phyloP scores from a whole-genome alignment of 768 basidiomycete genomes.

The Leccinum uliginosum region DNA sequence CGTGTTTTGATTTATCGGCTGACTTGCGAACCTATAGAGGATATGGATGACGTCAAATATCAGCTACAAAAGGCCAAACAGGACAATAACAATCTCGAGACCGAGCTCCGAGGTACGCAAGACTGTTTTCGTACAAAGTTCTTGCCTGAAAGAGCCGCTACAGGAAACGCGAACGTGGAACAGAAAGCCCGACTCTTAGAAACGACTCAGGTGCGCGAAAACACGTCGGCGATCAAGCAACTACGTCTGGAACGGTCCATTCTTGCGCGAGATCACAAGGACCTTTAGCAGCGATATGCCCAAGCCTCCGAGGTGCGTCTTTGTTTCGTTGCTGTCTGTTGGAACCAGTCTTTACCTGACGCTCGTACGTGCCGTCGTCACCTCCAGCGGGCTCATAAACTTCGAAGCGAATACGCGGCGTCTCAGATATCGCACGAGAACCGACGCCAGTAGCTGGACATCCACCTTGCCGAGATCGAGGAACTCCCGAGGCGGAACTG shows the following conservation, averaged over 20 bases:
- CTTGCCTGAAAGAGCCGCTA: not conserved
- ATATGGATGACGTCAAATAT: conserved; percentile 72
- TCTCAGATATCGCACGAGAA: conserved; percentile 68
- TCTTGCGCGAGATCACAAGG: conserved; percentile 63
- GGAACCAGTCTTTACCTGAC: not conserved
- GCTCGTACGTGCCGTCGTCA: not conserved
- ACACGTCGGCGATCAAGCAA: conserved; percentile 64
- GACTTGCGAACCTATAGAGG: conserved; percentile 43
- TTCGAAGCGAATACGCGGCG: conserved; percentile 56
- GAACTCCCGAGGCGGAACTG: conserved; percentile 76
- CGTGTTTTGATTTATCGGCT: not conserved
- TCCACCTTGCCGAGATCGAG: conserved; percentile 67
- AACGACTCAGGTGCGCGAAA: conserved; percentile 60
- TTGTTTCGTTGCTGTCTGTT: not conserved
- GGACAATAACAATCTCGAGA: conserved; percentile 70
- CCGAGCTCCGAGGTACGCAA: conserved; percentile 62
- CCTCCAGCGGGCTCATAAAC: conserved; percentile 56
- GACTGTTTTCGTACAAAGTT: not conserved
- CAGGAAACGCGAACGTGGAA: conserved; percentile 66
- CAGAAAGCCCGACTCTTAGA: conserved; percentile 71
- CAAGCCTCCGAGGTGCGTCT: not conserved
- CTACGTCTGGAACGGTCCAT: conserved; percentile 73
- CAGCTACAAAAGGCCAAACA: conserved; percentile 68
- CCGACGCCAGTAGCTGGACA: conserved; percentile 69
- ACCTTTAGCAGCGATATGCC: too few species aligned